These are phyloP conservation scores for Macrotyloma uniflorum DNA, from an alignment of 306 rosid genomes.

Conservation along the genomic window DNA sequence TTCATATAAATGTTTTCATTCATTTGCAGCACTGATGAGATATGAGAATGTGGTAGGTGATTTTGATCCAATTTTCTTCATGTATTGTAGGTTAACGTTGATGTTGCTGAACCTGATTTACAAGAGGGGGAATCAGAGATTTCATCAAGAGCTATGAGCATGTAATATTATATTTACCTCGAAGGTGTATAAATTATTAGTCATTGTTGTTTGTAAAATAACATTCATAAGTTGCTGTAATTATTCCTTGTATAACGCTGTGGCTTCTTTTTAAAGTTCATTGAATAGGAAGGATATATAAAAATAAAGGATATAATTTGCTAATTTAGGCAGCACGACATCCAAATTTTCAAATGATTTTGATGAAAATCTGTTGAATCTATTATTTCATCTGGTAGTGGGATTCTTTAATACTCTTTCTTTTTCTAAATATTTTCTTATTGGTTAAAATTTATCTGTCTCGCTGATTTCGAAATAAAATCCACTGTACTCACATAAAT, in stretches of 20 bases:
- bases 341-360: slow-evolving; percentile 14
- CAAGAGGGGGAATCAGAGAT: slow-evolving; percentile 69
- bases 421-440: no score
- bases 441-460: not conserved
- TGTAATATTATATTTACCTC: slow-evolving; percentile 51
- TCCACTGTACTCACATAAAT: no score
- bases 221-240: slow-evolving; percentile 50
- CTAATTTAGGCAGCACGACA: slow-evolving; percentile 38
- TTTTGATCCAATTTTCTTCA: slow-evolving; percentile 19
- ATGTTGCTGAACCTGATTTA: slow-evolving; percentile 53
- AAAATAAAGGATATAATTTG: slow-evolving; percentile 25
- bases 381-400: not conserved
- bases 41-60: slow-evolving; percentile 42
- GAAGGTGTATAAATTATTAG: slow-evolving; percentile 37
- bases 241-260: slow-evolving; percentile 47
- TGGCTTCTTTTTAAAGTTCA: slow-evolving; percentile 42
- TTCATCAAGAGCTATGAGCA: slow-evolving; percentile 77
- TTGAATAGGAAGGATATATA: slow-evolving; percentile 31
- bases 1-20: slow-evolving; percentile 14
- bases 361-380: slow-evolving; percentile 5
- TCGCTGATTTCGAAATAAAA: no score
- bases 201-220: slow-evolving; percentile 48
- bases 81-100: slow-evolving; percentile 49
- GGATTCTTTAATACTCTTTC: no score
- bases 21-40: slow-evolving; percentile 41